phyloP scores from a whole-genome alignment of 2,329 filamentous ascomycete genomes.

The Rutstroemia sp. region DNA sequence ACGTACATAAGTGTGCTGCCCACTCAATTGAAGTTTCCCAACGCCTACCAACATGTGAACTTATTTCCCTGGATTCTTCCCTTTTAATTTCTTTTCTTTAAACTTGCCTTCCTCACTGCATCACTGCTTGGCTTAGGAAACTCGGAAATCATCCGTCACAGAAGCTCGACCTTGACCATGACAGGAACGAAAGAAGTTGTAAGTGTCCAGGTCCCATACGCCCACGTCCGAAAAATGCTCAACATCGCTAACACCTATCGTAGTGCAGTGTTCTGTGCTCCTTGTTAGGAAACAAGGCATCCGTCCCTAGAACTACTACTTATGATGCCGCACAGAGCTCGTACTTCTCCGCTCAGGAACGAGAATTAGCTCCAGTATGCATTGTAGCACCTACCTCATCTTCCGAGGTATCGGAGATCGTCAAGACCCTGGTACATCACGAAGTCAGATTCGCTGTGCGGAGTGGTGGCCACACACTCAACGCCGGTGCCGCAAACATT shows the following conservation, averaged over 20 bases:
- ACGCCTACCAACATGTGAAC: too few relatives aligned
- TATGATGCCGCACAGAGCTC: background rate
- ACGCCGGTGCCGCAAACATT: slow-evolving; percentile 42
- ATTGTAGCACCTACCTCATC: slow-evolving; percentile 13
- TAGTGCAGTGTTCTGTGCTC: background rate
- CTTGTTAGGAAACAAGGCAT: background rate
- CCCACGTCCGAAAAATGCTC: background rate
- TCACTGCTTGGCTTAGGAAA: background rate
- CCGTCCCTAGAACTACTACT: background rate
- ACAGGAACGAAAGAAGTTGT: background rate
- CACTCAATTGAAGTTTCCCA: too few relatives aligned
- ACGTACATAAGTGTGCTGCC: too few relatives aligned
- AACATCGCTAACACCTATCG: background rate
- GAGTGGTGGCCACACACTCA: slow-evolving; percentile 17
- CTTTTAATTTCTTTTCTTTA: background rate
- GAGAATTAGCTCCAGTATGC: slow-evolving; percentile 12
- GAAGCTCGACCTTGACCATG: background rate
- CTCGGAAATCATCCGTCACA: background rate
- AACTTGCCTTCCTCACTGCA: background rate
- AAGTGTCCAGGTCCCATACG: background rate
- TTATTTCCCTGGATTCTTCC: background rate
- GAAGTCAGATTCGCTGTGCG: slow-evolving; percentile 20
- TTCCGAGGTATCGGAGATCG: slow-evolving; percentile 14
- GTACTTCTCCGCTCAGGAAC: slow-evolving; percentile 28
- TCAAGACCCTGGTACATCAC: slow-evolving; percentile 9